A percentile compares a stretch with the other conserved stretches of the same genome.
Evolutionary conservation across 1,284 basidiomycete species (phyloP).

Genomic region (Waitea zeae): DNA sequence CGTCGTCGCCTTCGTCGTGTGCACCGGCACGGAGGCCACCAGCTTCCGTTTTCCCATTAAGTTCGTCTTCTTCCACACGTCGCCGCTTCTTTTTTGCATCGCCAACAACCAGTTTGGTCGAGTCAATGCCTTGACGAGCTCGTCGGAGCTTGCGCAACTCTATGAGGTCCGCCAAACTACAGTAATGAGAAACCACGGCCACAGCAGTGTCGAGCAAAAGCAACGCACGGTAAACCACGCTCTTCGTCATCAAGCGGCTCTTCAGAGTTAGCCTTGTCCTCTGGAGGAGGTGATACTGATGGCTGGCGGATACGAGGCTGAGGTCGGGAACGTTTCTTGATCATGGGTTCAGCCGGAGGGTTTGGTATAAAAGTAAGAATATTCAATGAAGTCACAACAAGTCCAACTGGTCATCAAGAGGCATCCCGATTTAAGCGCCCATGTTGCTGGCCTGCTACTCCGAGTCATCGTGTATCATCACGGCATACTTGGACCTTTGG

Average conservation of each 20-base stretch:
- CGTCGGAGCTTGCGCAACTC: conserved; percentile 69
- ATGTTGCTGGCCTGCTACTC: no score
- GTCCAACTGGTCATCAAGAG: no score
- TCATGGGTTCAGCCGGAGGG: not conserved
- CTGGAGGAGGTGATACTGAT: no score
- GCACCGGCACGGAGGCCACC: conserved; percentile 41
- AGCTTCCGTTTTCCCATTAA: conserved; percentile 12
- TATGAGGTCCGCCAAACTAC: conserved; percentile 67
- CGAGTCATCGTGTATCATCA: no score
- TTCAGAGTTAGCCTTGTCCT: no score
- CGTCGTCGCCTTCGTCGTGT: conserved; percentile 23
- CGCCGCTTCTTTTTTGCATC: conserved; percentile 60
- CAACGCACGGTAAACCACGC: no score
- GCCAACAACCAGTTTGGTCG: conserved; percentile 70
- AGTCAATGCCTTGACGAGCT: conserved; percentile 72
- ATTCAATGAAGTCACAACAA: no score
- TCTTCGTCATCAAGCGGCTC: no score
- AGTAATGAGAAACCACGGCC: not conserved
- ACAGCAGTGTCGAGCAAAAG: no score
- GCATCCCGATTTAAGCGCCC: no score
- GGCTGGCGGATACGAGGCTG: not conserved
- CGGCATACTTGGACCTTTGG: no score
- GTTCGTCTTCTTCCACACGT: conserved; percentile 29
- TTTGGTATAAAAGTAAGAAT: no score
- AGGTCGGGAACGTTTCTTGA: not conserved